Evolutionary conservation across 1,139 yeast species (phyloP).

Genomic region (Pichia sp.): DNA sequence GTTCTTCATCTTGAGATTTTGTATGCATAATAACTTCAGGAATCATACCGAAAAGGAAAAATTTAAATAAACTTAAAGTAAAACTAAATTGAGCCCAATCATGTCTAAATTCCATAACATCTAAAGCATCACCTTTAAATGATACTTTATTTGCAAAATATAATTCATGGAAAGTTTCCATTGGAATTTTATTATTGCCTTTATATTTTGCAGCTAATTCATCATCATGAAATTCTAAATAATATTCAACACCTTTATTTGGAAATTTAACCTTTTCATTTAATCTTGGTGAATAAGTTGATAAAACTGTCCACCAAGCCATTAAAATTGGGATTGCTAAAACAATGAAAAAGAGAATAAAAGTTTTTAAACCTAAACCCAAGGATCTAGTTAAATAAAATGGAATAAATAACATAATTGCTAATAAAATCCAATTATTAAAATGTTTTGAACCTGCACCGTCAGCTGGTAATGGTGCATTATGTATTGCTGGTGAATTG

Average conservation of each 20-base stretch:
- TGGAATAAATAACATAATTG: conserved; percentile 56
- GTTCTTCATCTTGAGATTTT: conserved; percentile 92
- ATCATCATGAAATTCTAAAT: conserved; percentile 75
- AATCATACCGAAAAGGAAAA: conserved; percentile 79
- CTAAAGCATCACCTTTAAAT: conserved; percentile 84
- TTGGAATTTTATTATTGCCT: conserved; percentile 75
- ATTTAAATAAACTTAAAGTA: conserved; percentile 71
- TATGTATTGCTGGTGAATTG: conserved; percentile 61
- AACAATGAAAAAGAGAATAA: conserved; percentile 50
- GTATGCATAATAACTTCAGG: conserved; percentile 93
- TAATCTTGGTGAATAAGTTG: conserved; percentile 74
- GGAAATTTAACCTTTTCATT: conserved; percentile 76
- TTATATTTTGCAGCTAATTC: conserved; percentile 65
- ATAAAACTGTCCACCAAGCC: conserved; percentile 75
- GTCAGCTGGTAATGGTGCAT: conserved; percentile 87
- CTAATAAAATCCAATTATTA: conserved; percentile 52
- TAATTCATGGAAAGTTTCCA: conserved; percentile 88
- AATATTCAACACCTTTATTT: conserved; percentile 68
- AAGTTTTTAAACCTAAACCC: conserved; percentile 70
- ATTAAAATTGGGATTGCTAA: conserved; percentile 63
- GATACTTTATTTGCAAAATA: conserved; percentile 79
- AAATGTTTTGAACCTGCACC: conserved; percentile 82
- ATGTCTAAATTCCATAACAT: conserved; percentile 77
- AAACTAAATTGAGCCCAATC: conserved; percentile 86
- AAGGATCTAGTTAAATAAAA: conserved; percentile 55